A percentile compares a stretch with the other conserved stretches of the same genome.
Conservation (phyloP, 148 eudicot species). For the Vaccinium myrtillus region DNA sequence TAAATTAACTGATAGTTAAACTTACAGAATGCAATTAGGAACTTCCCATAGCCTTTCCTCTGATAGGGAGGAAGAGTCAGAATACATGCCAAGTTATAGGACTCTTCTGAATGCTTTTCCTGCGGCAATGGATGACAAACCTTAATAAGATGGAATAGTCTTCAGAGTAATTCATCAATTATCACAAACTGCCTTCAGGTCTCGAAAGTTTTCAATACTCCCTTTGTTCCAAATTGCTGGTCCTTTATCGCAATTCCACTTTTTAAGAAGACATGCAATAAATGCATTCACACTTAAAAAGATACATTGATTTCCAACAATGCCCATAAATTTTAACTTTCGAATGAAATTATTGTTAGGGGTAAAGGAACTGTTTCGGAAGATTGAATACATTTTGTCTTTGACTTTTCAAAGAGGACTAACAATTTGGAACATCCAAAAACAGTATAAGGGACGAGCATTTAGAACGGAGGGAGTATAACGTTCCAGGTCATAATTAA, state of each 20-base stretch:
- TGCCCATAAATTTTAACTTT: no score
- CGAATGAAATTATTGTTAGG: no score
- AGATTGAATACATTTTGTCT: no score
- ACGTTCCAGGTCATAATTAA: neutral
- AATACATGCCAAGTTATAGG: constrained; percentile 93
- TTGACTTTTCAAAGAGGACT: no score
- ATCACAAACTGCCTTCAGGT: neutral
- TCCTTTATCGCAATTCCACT: no score
- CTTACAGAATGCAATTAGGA: constrained; percentile 95
- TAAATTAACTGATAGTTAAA: constrained; percentile 5
- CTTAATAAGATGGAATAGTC: neutral
- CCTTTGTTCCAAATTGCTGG: no score
- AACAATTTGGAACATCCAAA: no score
- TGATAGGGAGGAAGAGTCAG: constrained; percentile 97
- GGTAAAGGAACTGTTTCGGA: no score
- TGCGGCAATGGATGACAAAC: constrained; percentile 31
- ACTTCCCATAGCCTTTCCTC: constrained; percentile 97
- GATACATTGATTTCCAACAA: no score
- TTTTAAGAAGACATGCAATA: no score
- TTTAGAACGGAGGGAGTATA: neutral
- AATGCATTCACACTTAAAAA: no score
- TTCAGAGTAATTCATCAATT: neutral
- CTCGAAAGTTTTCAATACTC: neutral
- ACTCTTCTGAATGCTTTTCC: constrained; percentile 98
- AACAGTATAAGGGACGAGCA: no score